Conservation (phyloP, 106 monocot genomes). For the Dendrobium officinale region DNA sequence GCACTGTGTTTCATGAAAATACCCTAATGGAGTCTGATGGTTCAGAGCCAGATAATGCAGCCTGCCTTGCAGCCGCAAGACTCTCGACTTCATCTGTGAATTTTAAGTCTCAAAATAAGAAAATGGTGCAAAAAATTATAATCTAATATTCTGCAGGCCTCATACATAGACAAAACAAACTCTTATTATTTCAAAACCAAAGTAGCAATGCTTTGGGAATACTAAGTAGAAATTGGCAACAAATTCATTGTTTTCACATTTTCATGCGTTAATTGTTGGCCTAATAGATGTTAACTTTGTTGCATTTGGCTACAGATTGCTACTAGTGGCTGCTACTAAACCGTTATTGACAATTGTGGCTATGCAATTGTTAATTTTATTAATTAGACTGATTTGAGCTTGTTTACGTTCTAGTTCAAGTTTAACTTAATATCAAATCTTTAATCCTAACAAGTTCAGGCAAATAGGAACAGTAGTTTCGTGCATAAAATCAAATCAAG, state of each 20-base stretch:
- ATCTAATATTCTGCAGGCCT: not conserved
- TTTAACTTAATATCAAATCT: not conserved
- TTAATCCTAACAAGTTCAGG: not conserved
- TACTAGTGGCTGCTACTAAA: not conserved
- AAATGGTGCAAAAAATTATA: not conserved
- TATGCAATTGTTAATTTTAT: not conserved
- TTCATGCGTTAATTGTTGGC: not conserved
- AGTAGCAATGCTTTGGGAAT: not conserved
- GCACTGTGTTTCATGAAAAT: slow-evolving; percentile 3
- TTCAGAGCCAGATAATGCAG: slow-evolving; percentile 95
- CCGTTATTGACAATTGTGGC: not conserved
- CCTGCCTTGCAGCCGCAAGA: slow-evolving; percentile 94
- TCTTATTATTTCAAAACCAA: not conserved
- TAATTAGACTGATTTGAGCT: not conserved
- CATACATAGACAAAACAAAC: not conserved
- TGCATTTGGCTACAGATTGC: not conserved
- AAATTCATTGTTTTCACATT: not conserved
- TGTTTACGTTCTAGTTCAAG: not conserved
- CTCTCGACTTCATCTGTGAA: slow-evolving; percentile 98
- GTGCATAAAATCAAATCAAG: not conserved
- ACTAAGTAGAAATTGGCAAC: not conserved
- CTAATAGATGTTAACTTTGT: not conserved
- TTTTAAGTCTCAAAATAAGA: not conserved
- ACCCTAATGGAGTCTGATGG: slow-evolving; percentile 98
- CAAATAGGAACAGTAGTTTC: not conserved